Conservation (phyloP, 345 rosid genomes). For the Eucalyptus cloeziana region DNA sequence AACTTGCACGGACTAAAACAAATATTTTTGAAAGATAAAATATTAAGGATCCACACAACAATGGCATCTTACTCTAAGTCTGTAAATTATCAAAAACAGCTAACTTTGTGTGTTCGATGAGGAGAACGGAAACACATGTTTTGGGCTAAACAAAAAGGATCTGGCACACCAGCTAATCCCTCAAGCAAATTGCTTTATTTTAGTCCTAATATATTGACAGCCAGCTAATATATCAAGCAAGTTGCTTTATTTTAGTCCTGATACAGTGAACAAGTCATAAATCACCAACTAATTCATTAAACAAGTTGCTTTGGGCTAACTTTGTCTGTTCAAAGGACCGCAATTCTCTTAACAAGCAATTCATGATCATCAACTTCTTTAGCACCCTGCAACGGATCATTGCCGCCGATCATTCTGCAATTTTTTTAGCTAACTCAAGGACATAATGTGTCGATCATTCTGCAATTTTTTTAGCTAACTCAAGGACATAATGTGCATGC, state of each 20-base stretch:
- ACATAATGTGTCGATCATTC: too few relatives aligned
- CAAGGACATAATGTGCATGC: too few relatives aligned
- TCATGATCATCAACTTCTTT: not conserved
- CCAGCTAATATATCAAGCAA: not conserved
- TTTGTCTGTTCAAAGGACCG: not conserved
- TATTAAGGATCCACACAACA: too few relatives aligned
- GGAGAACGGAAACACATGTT: accelerated
- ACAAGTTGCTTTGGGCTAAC: not conserved
- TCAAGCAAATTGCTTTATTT: too few relatives aligned
- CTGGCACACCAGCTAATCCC: not conserved
- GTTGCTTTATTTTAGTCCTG: not conserved
- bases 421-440: not conserved
- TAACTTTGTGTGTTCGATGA: accelerated
- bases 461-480: too few relatives aligned
- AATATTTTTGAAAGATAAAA: not conserved
- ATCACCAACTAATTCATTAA: not conserved
- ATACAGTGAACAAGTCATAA: not conserved
- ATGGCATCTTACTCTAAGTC: not conserved
- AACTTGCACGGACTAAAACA: accelerated
- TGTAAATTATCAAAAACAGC: not conserved
- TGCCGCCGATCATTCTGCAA: not conserved
- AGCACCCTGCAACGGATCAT: not conserved
- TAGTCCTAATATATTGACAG: too few relatives aligned
- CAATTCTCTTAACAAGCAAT: not conserved
- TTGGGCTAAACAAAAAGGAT: not conserved